Evolutionary conservation across 2,329 filamentous ascomycete genomes (phyloP).

Genomic region (Phoma sp.): DNA sequence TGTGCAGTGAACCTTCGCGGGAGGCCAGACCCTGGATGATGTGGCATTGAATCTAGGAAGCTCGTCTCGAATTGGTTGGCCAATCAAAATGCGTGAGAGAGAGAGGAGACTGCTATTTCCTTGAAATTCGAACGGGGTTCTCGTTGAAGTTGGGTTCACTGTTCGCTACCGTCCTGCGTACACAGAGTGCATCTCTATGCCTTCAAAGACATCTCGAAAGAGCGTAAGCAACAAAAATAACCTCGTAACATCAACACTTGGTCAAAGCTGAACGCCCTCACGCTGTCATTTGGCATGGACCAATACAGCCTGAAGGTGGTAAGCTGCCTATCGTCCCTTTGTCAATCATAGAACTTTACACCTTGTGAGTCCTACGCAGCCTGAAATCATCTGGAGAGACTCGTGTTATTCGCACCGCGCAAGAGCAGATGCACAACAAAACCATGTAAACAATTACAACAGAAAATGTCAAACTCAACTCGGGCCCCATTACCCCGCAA

Average conservation of each 20-base stretch:
- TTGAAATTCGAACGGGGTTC: background rate
- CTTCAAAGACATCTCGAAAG: background rate
- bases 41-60: conserved; percentile 1
- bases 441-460: no score
- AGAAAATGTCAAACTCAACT: background rate
- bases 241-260: background rate
- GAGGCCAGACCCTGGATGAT: background rate
- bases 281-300: background rate
- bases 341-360: background rate
- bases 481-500: conserved; percentile 21
- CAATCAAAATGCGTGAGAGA: background rate
- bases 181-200: background rate
- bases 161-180: background rate
- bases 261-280: background rate
- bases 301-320: background rate
- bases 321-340: background rate
- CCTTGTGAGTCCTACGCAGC: no score
- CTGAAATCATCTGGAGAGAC: no score
- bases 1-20: conserved; percentile 1
- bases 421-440: background rate
- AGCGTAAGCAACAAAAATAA: background rate
- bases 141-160: background rate
- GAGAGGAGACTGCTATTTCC: background rate
- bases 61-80: background rate
- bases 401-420: background rate